Base-by-base conservation (phyloP, 495 filamentous ascomycete genomes). In the Talaromyces adpressus region DNA sequence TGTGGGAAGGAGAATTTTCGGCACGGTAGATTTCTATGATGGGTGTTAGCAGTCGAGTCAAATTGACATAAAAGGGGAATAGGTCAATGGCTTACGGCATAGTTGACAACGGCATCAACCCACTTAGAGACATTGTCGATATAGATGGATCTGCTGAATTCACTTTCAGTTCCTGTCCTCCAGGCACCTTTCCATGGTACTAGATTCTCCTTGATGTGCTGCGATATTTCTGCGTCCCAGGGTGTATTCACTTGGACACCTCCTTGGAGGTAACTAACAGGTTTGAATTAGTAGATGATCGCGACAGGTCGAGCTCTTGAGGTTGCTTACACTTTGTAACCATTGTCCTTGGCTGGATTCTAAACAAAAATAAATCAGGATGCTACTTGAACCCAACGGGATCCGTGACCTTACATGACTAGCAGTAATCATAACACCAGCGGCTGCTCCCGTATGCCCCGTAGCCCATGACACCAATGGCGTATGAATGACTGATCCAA, bases 401-500 rank as follows among this genome's bases (percentile, higher is more conserved):
- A 20, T 47, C 3, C 47, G 4, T 6, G 29, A 34, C 8, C 78
- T 58, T 77, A 81, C 78, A 71, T 89, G 86, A 64, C 84, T 86
- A 25, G 88, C 88, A 52, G 88, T 90, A 56, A 90, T 79, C 88
- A 91, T 90, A 23, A 91, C 75, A 49, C 88, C 88, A 32, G 85
- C 88, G 7, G 80, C 82, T 60, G 88, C 84, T 39, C 73, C 71
- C 59, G 85, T 73, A 57, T 83, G 69, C 2, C 71, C 77, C 51
- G 90, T 82, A 4, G 81, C 84, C 69, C 89, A 91, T 3, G 88
- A 83, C n/a, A 91, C 85, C 62, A 89, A 70, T 18, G 88, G 88
- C 16, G 88, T 91, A 34, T 85, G 84, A 1, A 84, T 82, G 6
- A 78, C 64, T 27, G 71, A 66, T 8, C 82, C 78, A 60, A 85